Conservation (phyloP, 768 basidiomycete species). For the Podaxis pistillaris region DNA sequence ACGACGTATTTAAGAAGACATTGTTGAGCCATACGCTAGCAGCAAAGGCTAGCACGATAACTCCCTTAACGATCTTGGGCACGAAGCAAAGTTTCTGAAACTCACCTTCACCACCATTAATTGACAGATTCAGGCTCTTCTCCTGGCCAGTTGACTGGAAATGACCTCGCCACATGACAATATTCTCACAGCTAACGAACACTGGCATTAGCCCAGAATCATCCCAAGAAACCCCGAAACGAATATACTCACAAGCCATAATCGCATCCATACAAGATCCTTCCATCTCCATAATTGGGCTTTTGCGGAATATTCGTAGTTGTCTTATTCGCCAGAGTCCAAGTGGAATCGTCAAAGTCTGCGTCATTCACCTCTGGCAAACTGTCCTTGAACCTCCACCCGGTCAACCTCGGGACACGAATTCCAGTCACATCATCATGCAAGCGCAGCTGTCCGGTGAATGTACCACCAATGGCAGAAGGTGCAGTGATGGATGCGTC, state of each 20-base stretch:
- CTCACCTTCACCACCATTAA: constrained; percentile 78
- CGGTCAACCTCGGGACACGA: constrained; percentile 46
- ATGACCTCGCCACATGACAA: constrained; percentile 80
- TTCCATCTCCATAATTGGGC: constrained; percentile 71
- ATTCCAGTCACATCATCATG: constrained; percentile 28
- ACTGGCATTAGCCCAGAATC: constrained; percentile 6
- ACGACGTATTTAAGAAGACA: constrained; percentile 68
- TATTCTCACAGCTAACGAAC: constrained; percentile 69
- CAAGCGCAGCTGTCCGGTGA: constrained; percentile 46
- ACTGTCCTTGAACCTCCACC: constrained; percentile 78
- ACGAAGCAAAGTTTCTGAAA: background rate
- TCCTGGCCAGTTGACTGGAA: constrained; percentile 62
- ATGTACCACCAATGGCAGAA: constrained; percentile 38
- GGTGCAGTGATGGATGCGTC: constrained; percentile 30
- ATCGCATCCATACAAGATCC: constrained; percentile 83
- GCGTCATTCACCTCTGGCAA: constrained; percentile 60
- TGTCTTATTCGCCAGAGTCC: constrained; percentile 70
- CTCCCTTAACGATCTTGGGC: background rate
- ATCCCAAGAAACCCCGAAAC: background rate
- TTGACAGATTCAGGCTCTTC: constrained; percentile 67
- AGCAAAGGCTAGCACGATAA: constrained; percentile 57
- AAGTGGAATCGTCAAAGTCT: constrained; percentile 59
- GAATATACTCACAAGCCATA: constrained; percentile 70
- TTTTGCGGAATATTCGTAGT: constrained; percentile 70
- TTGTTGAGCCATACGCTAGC: constrained; percentile 81